Evolutionary conservation across 2,329 filamentous ascomycete species (phyloP).

Genomic region (Sporothrix variecibatus): DNA sequence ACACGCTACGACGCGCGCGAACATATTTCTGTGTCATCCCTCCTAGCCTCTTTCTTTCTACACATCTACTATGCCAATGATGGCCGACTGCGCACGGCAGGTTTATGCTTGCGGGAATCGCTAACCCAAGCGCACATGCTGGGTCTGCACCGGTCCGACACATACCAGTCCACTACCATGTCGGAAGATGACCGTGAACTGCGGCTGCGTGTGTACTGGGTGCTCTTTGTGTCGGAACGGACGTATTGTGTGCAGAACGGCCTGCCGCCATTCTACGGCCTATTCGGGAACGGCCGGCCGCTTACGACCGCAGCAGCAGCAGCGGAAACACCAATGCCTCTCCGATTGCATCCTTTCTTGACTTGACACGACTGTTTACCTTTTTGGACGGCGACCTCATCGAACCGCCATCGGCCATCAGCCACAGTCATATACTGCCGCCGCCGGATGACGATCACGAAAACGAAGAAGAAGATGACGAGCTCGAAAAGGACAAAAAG

Average conservation of each 20-base stretch:
- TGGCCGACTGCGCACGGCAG: background rate
- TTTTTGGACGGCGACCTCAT: constrained; percentile 1
- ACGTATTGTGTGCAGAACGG: constrained; percentile 11
- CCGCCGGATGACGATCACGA: no score
- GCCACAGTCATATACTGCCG: no score
- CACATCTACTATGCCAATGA: constrained; percentile 1
- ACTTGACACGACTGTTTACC: background rate
- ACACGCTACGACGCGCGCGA: constrained; percentile 4
- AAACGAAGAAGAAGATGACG: no score
- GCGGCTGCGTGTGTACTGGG: background rate
- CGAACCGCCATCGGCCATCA: background rate
- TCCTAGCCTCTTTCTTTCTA: background rate
- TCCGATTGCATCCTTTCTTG: background rate
- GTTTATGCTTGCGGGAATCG: background rate
- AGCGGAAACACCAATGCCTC: no score
- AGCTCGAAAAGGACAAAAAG: no score
- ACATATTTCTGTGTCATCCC: constrained; percentile 1
- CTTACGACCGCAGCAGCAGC: background rate
- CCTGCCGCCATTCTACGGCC: background rate
- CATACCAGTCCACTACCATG: background rate
- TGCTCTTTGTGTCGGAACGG: constrained; percentile 4
- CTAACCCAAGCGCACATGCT: constrained; percentile 14
- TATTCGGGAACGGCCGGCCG: background rate
- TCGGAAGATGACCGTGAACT: background rate
- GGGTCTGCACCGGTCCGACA: background rate